These are phyloP conservation scores for Blastocladiella britannica DNA, from an alignment of 192 early-diverging fungal genomes.

Conservation along the genomic window DNA sequence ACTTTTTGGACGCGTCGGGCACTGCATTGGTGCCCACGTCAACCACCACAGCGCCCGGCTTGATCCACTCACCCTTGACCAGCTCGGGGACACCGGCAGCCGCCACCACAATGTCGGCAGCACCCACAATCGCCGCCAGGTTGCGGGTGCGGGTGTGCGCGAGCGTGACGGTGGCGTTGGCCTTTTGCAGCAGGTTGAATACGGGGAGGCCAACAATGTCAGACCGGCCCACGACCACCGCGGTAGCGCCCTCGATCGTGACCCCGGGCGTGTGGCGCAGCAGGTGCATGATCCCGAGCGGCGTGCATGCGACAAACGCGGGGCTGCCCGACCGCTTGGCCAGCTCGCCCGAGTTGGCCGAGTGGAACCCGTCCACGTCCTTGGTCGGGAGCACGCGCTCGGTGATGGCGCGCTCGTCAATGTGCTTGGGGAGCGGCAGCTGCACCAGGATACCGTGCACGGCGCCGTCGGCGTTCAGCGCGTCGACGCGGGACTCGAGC, in stretches of 20 bases:
- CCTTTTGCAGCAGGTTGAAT: constrained; percentile 52
- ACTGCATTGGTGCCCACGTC: constrained; percentile 94
- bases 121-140: constrained; percentile 50
- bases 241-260: constrained; percentile 56
- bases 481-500: constrained; percentile 41
- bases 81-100: constrained; percentile 63
- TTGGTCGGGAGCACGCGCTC: constrained; percentile 69
- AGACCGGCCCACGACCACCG: constrained; percentile 90
- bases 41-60: constrained; percentile 78
- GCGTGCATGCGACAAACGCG: constrained; percentile 89
- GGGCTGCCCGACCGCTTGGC: constrained; percentile 59
- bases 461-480: constrained; percentile 52
- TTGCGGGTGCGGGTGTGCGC: constrained; percentile 72
- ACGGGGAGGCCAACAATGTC: constrained; percentile 86
- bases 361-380: constrained; percentile 99
- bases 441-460: constrained; percentile 95
- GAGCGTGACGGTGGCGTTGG: constrained; percentile 81
- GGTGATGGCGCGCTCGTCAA: constrained; percentile 61
- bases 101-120: constrained; percentile 77
- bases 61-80: constrained; percentile 86
- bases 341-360: constrained; percentile 76
- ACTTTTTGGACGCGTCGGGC: constrained; percentile 66
- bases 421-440: constrained; percentile 70
- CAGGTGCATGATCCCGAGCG: constrained; percentile 76
- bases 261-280: constrained; percentile 42